Base-by-base conservation (phyloP, 495 filamentous ascomycete genomes). In the Neurospora terricola region DNA sequence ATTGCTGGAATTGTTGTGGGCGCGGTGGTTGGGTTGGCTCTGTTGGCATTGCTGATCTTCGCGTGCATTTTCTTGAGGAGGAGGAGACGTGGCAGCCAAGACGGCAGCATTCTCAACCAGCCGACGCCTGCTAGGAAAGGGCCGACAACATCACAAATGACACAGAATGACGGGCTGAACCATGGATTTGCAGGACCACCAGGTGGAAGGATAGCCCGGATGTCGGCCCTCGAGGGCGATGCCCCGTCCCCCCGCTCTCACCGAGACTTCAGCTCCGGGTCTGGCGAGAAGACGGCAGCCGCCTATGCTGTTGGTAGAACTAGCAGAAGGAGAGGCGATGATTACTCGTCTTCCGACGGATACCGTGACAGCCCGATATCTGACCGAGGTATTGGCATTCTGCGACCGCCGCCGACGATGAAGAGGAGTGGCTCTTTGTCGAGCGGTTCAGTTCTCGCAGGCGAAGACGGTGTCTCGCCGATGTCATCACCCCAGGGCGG, bases 1-100 rank as follows among this genome's bases (percentile, higher is more conserved):
- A 97, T 98, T 81, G 96, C 96, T 5, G 96, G 96, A 0, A 91
- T 96, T 77, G 94, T 94, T 14, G 82, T 98, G 75, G 96, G 96
- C 14, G 88, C 93, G 10, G 82, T 98, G 42, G 85, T 88, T 18
- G 94, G 89, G 30, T 85, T 89, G 11, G 88, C 87, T n/a, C 83
- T 97, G 27, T 72, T 97, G 23, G 83, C 85, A 14, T 88, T 86
- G 6, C 82, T 96, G 23, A 70, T 91, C 21, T 85, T 87, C 59
- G 83, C 91, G 72, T 85, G 87, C n/a, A 74, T 92, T 73, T 85
- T 88, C 30, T 76, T 93, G 34, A 82, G 90, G 59, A 77, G 85
- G 62, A 87, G 88, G 70, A 88, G 88, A 73, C 85, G 87, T 48
- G 85, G 87, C 48, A 89, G 87, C 70, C 84, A 88, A 71, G 84